Evolutionary conservation across 1,284 basidiomycete species (phyloP), one percentile per base, ranked within the genome.

Genomic region (Ceratobasidium sp.): DNA sequence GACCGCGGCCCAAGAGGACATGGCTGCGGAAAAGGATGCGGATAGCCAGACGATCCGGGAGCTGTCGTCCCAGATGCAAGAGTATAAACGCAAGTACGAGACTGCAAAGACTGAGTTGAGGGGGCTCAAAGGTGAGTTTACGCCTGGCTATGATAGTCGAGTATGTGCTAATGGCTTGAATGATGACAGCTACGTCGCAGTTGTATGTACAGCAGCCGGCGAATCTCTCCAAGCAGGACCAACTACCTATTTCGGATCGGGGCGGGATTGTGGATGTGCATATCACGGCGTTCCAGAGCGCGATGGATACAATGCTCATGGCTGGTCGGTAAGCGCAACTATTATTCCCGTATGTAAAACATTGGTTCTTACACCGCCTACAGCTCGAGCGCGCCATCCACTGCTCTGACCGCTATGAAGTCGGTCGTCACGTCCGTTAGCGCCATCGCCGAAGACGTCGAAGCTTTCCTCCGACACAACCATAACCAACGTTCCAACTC

Each of bases 11-110:
- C 97, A 98, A 80, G 97, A 99, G 79, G 95, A 98, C 80, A 86
- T 98, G 60, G 89, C 95, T 86, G 87, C 88, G 0, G 92, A 93
- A 41, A 91, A 93, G 78, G 97, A 99, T 78, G 88, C 90, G 19
- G 95, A 98, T 80, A 85, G 91, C 24, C 85, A 85, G 19, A 85
- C 91, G 45, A 95, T 97, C 75, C 91, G 90, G 22, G 93, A 96
- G 76, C 87, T 98, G 51, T 93, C 97, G 79, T 85, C 84, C 33
- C 94, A 97, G 80, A 86, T 95, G 45, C 93, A 93, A 80, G 95
- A 96, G 77, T 98, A 96, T 85, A 97, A 96, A 83, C 91, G 92
- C 79, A 96, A 96, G 84, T 98, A 97, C 81, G 96, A 98, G 82
- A 89, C 92, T 72, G 94, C 94, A 1, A 97, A 98, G 87, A 97